Conservation (phyloP, 2,329 filamentous ascomycete genomes). For the Penicillium psychrosexuale region DNA sequence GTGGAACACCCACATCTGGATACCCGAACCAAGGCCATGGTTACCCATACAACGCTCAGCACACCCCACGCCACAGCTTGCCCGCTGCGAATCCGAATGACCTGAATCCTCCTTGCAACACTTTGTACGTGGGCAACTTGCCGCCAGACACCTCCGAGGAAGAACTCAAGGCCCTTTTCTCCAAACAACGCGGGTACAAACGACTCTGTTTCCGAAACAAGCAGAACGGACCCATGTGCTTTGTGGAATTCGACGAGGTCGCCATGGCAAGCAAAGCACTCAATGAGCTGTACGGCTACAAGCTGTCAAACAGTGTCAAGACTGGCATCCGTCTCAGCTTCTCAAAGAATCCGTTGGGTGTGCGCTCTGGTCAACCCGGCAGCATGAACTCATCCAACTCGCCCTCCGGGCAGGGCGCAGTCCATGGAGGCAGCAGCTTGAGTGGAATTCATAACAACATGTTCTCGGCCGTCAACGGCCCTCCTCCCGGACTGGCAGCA, state of each 20-base stretch:
- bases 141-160: slow-evolving; percentile 91
- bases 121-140: slow-evolving; percentile 94
- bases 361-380: slow-evolving; percentile 70
- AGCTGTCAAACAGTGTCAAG: slow-evolving; percentile 86
- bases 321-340: slow-evolving; percentile 94
- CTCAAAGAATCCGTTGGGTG: slow-evolving; percentile 93
- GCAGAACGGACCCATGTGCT: slow-evolving; percentile 95
- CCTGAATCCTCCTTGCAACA: slow-evolving; percentile 96
- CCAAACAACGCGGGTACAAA: slow-evolving; percentile 91
- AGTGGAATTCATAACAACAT: slow-evolving; percentile 56
- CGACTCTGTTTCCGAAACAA: slow-evolving; percentile 92
- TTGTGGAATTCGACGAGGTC: slow-evolving; percentile 95
- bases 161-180: slow-evolving; percentile 90
- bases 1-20: slow-evolving; percentile 52
- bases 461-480: slow-evolving; percentile 68
- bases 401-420: slow-evolving; percentile 50
- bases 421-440: slow-evolving; percentile 58
- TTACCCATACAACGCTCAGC: slow-evolving; percentile 58
- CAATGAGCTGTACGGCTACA: slow-evolving; percentile 81
- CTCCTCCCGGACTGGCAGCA: slow-evolving; percentile 74
- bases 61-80: slow-evolving; percentile 62
- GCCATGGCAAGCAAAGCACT: slow-evolving; percentile 88
- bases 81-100: slow-evolving; percentile 91
- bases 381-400: slow-evolving; percentile 52
- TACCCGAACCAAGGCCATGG: slow-evolving; percentile 57